Conservation (phyloP, 2,329 filamentous ascomycete species). For the Calonectria henricotiae region DNA sequence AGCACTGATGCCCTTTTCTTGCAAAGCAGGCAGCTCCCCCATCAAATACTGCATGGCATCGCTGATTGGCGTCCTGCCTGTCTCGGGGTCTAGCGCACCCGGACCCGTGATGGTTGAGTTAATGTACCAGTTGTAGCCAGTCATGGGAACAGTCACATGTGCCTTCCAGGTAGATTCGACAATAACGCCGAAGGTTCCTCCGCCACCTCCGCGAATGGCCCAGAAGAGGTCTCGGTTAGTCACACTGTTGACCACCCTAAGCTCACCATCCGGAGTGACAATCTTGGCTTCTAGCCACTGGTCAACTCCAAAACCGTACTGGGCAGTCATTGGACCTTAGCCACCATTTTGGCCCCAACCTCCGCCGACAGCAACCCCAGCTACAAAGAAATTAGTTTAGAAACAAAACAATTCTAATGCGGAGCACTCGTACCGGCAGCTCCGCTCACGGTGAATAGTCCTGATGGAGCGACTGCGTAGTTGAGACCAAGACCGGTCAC, state of each 20-base stretch:
- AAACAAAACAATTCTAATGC: background rate
- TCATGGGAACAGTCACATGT: conserved; percentile 20
- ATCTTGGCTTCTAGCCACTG: conserved; percentile 7
- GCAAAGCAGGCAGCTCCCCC: background rate
- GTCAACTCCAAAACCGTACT: conserved; percentile 5
- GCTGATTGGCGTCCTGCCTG: background rate
- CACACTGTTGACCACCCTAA: background rate
- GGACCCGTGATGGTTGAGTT: conserved; percentile 25
- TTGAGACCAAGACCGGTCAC: conserved; percentile 14
- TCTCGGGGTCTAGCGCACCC: background rate
- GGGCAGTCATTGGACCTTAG: conserved; percentile 5
- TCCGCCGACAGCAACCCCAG: background rate
- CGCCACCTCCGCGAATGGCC: conserved; percentile 8
- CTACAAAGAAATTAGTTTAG: background rate
- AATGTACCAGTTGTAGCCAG: conserved; percentile 26
- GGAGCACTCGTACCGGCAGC: background rate
- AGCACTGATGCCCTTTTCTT: conserved; percentile 11
- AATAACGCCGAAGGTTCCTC: conserved; percentile 17
- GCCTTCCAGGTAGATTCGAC: conserved; percentile 26
- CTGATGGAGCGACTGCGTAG: conserved; percentile 1
- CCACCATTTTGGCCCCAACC: conserved; percentile 15
- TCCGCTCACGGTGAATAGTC: background rate
- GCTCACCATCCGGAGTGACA: conserved; percentile 6
- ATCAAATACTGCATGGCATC: conserved; percentile 6
- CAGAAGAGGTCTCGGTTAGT: conserved; percentile 7